Evolutionary conservation across 2,329 filamentous ascomycete species (phyloP), one percentile per base, ranked within the genome.

Genomic region (Curvularia sp.): DNA sequence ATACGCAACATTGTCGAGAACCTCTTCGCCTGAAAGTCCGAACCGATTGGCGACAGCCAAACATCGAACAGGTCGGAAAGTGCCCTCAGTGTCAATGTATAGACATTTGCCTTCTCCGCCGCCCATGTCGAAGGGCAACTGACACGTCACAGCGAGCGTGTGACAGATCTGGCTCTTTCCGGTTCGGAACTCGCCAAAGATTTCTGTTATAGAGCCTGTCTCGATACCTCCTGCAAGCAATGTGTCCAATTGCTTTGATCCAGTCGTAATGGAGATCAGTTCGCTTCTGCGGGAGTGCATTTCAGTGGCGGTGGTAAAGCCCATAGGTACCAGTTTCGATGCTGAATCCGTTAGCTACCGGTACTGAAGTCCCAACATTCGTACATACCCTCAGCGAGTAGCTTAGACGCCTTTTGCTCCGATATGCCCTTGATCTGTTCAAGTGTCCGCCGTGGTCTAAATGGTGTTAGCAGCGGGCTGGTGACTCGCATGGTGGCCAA

Each of bases 131-230:
- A 99, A 98, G 1, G 95, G 95, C 43, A 99, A 79, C 78, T 99
- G 95, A 75, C 96, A 99, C 47, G 95, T 99, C 30, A 99, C 95
- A 0, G 96, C 95, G n/a, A 99, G 84, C 0, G 95, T 99, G 77
- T 99, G 96, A 71, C 95, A 99, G 57, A 99, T 94, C 78, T 99
- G 95, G 82, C 93, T 97, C 81, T 99, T 99, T 77, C 95, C 96
- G 0, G 95, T 99, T 70, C 95, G 86, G 75, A 99, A 99, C 78
- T 99, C 95, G 74, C 95, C 95, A 74, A 99, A 99, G 3, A 99
- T 89, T 79, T 99, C 96, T 0, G 96, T 99, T 53, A 99, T 96
- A 8, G 93, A 98, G 44, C 96, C 96, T 0, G 95, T 99, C 79
- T 99, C 96, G 50, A 99, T 86, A 58, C 95, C 95, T 69, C 95